A percentile compares a stretch with the other conserved stretches of the same genome.
Evolutionary conservation across 140 eudicot genomes (phyloP).

Genomic region (Anethum foeniculum): DNA sequence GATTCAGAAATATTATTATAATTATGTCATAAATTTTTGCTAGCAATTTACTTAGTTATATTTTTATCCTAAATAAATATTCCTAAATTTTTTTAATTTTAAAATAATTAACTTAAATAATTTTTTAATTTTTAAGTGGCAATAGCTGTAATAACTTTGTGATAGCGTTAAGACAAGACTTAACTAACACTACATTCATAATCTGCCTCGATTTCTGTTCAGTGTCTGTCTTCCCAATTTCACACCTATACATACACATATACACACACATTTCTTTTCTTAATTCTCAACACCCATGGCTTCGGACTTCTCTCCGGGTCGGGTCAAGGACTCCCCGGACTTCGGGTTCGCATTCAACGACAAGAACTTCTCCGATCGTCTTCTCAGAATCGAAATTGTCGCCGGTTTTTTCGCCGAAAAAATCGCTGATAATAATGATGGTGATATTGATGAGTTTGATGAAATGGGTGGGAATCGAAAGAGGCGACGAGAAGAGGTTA

Average conservation of each 20-base stretch:
- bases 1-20: too few species aligned
- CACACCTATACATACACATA: not conserved
- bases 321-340: slow-evolving; percentile 10
- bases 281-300: slow-evolving; percentile 12
- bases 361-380: slow-evolving; percentile 45
- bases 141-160: too few species aligned
- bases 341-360: slow-evolving; percentile 49
- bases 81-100: too few species aligned
- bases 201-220: too few species aligned
- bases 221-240: not conserved
- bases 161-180: too few species aligned
- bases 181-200: too few species aligned
- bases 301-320: slow-evolving; percentile 12
- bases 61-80: too few species aligned
- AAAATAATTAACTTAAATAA: too few species aligned
- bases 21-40: too few species aligned
- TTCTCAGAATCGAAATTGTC: slow-evolving; percentile 36
- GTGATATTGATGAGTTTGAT: slow-evolving; percentile 9
- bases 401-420: slow-evolving; percentile 23
- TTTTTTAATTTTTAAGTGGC: too few species aligned
- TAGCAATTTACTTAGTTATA: too few species aligned
- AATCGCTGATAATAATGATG: not conserved
- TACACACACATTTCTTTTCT: too few species aligned
- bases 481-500: slow-evolving; percentile 37
- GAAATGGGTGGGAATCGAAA: slow-evolving; percentile 40